phyloP scores from a whole-genome alignment of 2,329 filamentous ascomycete species.

The Whalleya microplaca region DNA sequence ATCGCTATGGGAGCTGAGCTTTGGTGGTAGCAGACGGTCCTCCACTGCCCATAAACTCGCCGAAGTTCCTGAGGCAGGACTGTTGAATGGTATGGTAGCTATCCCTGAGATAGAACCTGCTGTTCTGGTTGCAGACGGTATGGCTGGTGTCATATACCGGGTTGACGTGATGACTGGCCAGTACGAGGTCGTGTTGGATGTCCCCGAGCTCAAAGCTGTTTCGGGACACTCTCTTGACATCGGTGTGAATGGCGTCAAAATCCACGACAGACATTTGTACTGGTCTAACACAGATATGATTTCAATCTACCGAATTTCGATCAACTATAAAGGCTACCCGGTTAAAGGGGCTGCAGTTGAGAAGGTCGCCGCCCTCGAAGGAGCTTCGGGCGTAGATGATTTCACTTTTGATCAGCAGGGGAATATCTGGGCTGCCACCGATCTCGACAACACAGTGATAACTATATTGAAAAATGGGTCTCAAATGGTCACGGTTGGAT shows the following conservation, averaged over 20 bases:
- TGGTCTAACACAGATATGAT: slow-evolving; percentile 25
- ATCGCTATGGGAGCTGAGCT: slow-evolving; percentile 22
- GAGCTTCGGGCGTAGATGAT: slow-evolving; percentile 11
- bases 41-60: slow-evolving; percentile 17
- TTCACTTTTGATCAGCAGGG: slow-evolving; percentile 15
- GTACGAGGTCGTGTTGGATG: slow-evolving; percentile 24
- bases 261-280: slow-evolving; percentile 25
- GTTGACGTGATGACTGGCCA: slow-evolving; percentile 24
- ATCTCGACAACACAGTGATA: slow-evolving; percentile 12
- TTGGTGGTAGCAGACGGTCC: not conserved
- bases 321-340: slow-evolving; percentile 14
- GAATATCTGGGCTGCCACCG: slow-evolving; percentile 19
- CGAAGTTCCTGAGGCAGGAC: slow-evolving; percentile 15
- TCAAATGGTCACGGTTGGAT: slow-evolving; percentile 3
- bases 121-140: slow-evolving; percentile 27
- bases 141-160: slow-evolving; percentile 28
- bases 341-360: slow-evolving; percentile 7
- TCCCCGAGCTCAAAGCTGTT: slow-evolving; percentile 26
- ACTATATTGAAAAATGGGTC: slow-evolving; percentile 6
- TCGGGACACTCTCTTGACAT: slow-evolving; percentile 9
- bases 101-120: slow-evolving; percentile 14
- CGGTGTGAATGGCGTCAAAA: slow-evolving; percentile 32
- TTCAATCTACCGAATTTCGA: slow-evolving; percentile 15
- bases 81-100: slow-evolving; percentile 25
- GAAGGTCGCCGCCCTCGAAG: slow-evolving; percentile 5